Evolutionary conservation across 495 filamentous ascomycete genomes (phyloP), one percentile per base, ranked within the genome.

Genomic region (Margaritispora aquatica): DNA sequence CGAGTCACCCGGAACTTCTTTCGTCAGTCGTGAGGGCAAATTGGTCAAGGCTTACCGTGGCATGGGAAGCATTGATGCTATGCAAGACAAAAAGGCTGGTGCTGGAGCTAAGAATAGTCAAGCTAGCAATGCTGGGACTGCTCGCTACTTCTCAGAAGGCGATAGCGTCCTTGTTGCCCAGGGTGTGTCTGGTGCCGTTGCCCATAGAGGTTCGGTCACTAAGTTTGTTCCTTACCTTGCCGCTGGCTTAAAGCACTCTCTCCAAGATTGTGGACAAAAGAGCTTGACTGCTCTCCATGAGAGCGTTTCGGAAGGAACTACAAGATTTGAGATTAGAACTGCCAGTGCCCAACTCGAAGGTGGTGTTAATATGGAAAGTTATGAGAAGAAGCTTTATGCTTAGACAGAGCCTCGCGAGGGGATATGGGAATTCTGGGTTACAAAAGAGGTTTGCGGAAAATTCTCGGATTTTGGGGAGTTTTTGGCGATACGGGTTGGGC

Each of bases 351-450:
- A 92, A 82, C 80, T 93, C 54, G 94, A 98, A 80, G 94, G 94
- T 62, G 90, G 90, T 68, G 92, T 99, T 64, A 93, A 97, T 67
- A 87, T 99, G 80, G 90, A 97, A 76, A 94, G 88, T 72, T 97
- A 94, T 72, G 96, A 96, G 77, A 99, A 97, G 87, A 99, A 97
- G 79, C 86, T 99, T 61, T 98, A 96, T 74, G 88, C 91, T 60
- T 96, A 87, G 50, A 56, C 44, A 23, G 2, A 13, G 7, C 38
- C 36, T 60, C 58, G 58, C 58, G 41, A 54, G 58, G 49, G 50
- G 47, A 26, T 23, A 24, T 44, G 10, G 47, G 47, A 19, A 24
- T 5, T 23, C 26, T 50, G 20, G n/a, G 21, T 19, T 24, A 24
- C n/a, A 50, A 60, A 60, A 47, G 47, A 51, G 58, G 36, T 22